Base-by-base conservation (phyloP, 352 stramenopile species). In the Plasmopara muralis region DNA sequence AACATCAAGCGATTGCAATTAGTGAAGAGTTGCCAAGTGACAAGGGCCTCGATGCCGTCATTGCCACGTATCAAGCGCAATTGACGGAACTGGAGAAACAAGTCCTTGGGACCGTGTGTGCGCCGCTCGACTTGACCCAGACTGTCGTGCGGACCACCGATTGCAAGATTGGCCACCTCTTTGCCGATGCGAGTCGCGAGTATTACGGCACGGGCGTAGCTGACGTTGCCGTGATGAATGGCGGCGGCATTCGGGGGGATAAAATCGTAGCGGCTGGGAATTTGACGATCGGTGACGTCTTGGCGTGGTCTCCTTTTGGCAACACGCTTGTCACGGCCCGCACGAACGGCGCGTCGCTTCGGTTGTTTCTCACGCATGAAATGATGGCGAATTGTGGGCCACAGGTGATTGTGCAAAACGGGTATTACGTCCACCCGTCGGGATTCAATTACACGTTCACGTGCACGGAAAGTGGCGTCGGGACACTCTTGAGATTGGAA, bases 371-470 rank as follows among this genome's bases (percentile, higher is more conserved):
- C 49, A 64, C 53, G 15, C 64, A 58, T 16, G 64, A 87, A 50
- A 80, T 85, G 70, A 39, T 47, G 25, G 63, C 37, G 3, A 80
- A 53, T 49, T 87, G 79, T 43, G 79, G 72, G 13, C 62, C 43
- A 40, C 64, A 64, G 25, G 43, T 74, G 9, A 59, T 87, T 16
- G 50, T 72, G 15, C 53, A 70, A 35, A 87, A 89, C 56, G 78
- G 78, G 30, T 72, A 81, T 43, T 87, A 85, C 64, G 61, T 83
- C 20, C 76, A 89, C 51, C 59, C 73, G 16, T 68, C 69, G 3
- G 76, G 76, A 48, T 70, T 89, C 56, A 85, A 85, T 67, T 89
- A 81, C 51, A 64, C 61, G 12, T 89, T 81, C 62, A 72, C 61
- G 50, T 89, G 79, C 70, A 81, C 65, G 25, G 66, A 55, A 12